phyloP scores from a whole-genome alignment of 495 filamentous ascomycete genomes.

The Letharia lupina region DNA sequence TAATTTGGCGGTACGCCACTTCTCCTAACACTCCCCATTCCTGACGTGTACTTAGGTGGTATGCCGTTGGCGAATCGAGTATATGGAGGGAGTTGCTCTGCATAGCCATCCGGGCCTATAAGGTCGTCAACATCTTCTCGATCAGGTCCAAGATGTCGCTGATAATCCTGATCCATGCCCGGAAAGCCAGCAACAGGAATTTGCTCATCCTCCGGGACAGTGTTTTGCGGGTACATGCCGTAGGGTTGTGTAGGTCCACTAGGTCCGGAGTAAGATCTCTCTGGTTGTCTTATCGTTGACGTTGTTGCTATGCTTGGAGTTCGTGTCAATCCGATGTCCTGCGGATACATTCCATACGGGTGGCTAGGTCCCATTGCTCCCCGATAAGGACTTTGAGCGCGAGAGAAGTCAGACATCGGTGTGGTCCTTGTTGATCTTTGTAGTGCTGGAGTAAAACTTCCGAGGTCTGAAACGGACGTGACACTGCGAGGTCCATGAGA shows the following conservation, averaged over 20 bases:
- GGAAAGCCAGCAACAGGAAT: constrained; percentile 54
- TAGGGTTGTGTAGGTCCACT: constrained; percentile 81
- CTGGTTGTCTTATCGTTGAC: constrained; percentile 48
- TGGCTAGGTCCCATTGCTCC: constrained; percentile 49
- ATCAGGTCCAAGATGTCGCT: constrained; percentile 63
- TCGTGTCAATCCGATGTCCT: constrained; percentile 44
- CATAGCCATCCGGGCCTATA: constrained; percentile 83
- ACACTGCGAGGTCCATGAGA: constrained; percentile 29
- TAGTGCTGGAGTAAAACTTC: constrained; percentile 6
- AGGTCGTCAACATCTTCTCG: constrained; percentile 79
- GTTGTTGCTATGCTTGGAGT: constrained; percentile 57
- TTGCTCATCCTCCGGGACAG: constrained; percentile 44
- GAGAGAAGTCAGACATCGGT: constrained; percentile 27
- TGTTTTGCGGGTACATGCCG: constrained; percentile 73
- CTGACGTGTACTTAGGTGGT: constrained; percentile 20
- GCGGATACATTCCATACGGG: constrained; percentile 49
- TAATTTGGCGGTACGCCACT: background rate
- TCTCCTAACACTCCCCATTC: constrained; percentile 9
- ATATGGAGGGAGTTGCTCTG: constrained; percentile 85
- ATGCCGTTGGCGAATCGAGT: constrained; percentile 62
- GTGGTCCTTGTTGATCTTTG: constrained; percentile 20
- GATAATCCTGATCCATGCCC: constrained; percentile 54
- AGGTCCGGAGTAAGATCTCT: constrained; percentile 53
- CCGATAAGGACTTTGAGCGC: constrained; percentile 45
- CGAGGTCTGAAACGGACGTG: constrained; percentile 22